Conservation (phyloP, 2,329 filamentous ascomycete species). For the Thielaviopsis ethacetica region DNA sequence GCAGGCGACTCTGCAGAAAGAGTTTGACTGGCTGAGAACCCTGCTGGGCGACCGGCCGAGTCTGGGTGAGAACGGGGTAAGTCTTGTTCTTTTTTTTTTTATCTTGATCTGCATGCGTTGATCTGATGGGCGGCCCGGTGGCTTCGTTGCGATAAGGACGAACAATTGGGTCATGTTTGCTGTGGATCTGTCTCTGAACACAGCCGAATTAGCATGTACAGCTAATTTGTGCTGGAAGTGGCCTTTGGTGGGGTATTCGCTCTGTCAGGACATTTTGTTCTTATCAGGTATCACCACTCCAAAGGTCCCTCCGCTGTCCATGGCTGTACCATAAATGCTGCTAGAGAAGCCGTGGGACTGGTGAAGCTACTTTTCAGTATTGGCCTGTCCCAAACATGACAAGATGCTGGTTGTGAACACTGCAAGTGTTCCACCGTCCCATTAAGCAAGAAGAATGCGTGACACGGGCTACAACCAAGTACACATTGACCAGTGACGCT, state of each 20-base stretch:
- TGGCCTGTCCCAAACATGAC: too few relatives aligned
- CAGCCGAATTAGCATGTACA: too few relatives aligned
- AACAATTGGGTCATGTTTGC: background rate
- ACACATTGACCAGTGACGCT: background rate
- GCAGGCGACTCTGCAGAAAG: slow-evolving; percentile 52
- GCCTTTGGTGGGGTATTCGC: too few relatives aligned
- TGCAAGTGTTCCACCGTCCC: too few relatives aligned
- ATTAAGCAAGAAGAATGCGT: background rate
- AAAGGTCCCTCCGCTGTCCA: too few relatives aligned
- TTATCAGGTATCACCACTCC: too few relatives aligned
- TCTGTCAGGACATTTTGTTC: too few relatives aligned
- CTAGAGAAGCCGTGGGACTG: too few relatives aligned
- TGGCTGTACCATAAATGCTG: too few relatives aligned
- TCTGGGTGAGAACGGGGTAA: slow-evolving; percentile 57
- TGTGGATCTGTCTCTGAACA: background rate
- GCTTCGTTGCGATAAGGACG: background rate
- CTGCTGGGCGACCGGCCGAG: slow-evolving; percentile 63
- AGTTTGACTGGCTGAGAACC: slow-evolving; percentile 53
- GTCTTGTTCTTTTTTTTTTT: slow-evolving; percentile 15
- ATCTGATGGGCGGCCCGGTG: background rate
- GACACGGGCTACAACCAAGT: background rate
- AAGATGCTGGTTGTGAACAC: too few relatives aligned
- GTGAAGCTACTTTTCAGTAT: too few relatives aligned
- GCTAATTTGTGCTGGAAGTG: too few relatives aligned
- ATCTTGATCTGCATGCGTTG: background rate